These are phyloP conservation scores for Cryptomeria japonica DNA, from an alignment of 75 land plant species.

Conservation along the genomic window DNA sequence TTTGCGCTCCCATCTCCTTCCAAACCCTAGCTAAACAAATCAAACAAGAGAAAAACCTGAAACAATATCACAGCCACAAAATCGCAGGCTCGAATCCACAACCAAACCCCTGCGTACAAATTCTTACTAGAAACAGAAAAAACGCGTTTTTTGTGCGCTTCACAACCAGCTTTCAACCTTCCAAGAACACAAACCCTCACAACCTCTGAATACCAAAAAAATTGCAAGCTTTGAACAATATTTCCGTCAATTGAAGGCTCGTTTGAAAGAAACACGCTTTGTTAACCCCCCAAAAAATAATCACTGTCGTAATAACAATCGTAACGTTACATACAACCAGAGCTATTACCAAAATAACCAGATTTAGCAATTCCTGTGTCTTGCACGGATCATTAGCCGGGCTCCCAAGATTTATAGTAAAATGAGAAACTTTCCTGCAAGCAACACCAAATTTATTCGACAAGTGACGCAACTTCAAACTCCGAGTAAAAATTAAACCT, in stretches of 20 bases:
- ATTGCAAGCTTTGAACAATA: background rate
- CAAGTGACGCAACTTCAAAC: background rate
- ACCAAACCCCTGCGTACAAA: background rate
- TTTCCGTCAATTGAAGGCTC: background rate
- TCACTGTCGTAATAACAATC: too few relatives aligned
- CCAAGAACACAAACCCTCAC: background rate
- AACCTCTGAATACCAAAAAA: background rate
- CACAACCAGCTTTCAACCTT: background rate
- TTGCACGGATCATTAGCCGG: background rate
- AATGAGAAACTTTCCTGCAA: background rate
- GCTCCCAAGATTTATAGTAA: background rate
- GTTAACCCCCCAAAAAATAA: background rate
- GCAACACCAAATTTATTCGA: background rate
- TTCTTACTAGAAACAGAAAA: background rate
- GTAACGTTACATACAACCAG: background rate
- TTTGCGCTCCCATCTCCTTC: constrained; percentile 39
- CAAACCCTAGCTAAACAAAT: background rate
- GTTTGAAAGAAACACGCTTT: background rate
- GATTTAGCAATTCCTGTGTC: background rate
- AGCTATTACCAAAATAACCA: background rate
- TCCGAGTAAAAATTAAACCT: background rate
- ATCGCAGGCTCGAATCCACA: background rate
- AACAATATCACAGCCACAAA: background rate
- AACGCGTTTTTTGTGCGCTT: background rate
- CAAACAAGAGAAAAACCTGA: background rate